Percentiles rank a stretch among this genome's conserved stretches.
These are phyloP conservation scores for Neurospora intermedia DNA, from an alignment of 495 filamentous ascomycete species.

Conservation along the genomic window DNA sequence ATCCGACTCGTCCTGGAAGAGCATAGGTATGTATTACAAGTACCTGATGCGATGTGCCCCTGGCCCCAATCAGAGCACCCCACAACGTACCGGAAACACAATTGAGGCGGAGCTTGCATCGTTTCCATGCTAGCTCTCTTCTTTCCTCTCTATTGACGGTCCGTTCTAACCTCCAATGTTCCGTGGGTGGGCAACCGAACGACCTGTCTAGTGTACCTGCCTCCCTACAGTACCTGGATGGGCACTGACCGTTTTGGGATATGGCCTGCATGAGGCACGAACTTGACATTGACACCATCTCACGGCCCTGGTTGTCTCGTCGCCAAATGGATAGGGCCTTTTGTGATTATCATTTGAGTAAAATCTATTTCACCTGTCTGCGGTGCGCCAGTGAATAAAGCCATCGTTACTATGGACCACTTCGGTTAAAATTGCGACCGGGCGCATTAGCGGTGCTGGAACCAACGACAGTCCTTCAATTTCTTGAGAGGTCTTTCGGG, in stretches of 20 bases:
- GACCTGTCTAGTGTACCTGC: not conserved
- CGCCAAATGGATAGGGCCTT: not conserved
- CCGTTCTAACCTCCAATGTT: not conserved
- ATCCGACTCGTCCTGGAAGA: too few species aligned
- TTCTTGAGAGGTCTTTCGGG: not conserved
- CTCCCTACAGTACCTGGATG: not conserved
- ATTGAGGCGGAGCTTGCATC: not conserved
- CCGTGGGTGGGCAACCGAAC: not conserved
- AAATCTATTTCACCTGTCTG: not conserved
- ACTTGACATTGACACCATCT: not conserved
- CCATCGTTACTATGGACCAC: not conserved
- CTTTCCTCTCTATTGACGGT: not conserved
- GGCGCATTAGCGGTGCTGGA: not conserved
- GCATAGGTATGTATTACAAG: not conserved
- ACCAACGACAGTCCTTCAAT: not conserved
- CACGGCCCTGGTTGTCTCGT: not conserved
- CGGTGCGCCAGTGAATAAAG: not conserved
- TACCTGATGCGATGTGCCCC: not conserved
- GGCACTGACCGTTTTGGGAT: not conserved
- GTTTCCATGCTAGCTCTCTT: not conserved
- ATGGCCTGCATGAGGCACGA: not conserved
- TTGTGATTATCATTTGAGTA: not conserved
- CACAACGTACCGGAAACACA: not conserved
- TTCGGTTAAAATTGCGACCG: not conserved
- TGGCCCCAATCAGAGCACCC: not conserved